Evolutionary conservation across 352 stramenopile genomes (phyloP), one percentile per base, ranked within the genome.

Genomic region (Phytophthora macrochlamydospora): DNA sequence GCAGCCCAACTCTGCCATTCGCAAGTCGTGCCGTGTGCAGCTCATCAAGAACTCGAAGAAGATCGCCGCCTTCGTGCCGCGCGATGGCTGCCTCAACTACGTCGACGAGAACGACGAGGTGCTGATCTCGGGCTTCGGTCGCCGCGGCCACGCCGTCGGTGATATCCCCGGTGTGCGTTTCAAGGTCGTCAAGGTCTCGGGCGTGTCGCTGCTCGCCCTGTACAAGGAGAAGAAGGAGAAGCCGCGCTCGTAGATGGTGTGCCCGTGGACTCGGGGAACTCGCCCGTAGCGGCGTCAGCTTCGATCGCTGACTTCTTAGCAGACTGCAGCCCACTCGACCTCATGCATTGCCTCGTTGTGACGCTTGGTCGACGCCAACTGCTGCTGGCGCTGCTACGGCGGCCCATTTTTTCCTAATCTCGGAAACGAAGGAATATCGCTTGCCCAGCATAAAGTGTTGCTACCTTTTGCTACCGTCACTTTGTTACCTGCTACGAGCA

Each of bases 21-120:
- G 98, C 79, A 99, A 99, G 94, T 99, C 97, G 77, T 97, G 98
- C 43, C 97, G 98, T 86, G 98, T 99, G 64, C 98, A 99, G 89
- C 88, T 99, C 42, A 99, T 99, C 89, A 99, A 99, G 97, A 99
- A 99, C 85, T 98, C 97, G 74, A 99, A 99, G 97, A 99, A 99
- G 92, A 99, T 99, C 83, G 98, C 98, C 29, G 98, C 98, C 65
- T 99, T 99, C 90, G 98, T 99, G 67, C 98, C 98, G 57, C 93
- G 97, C 51, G 98, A 99, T 97, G 98, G 98, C 90, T 99, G 97
- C 89, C 86, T 99, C 73, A 99, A 99, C 94, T 99, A 98, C 84
- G 95, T 99, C 63, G 98, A 99, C 80, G 97, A 99, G 85, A 99
- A 99, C 87, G 98, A 99, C 85, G 98, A 99, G 91, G 98, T 99